Evolutionary conservation across 768 basidiomycete species (phyloP), one percentile per base, ranked within the genome.

Genomic region (Lepiota venenata): DNA sequence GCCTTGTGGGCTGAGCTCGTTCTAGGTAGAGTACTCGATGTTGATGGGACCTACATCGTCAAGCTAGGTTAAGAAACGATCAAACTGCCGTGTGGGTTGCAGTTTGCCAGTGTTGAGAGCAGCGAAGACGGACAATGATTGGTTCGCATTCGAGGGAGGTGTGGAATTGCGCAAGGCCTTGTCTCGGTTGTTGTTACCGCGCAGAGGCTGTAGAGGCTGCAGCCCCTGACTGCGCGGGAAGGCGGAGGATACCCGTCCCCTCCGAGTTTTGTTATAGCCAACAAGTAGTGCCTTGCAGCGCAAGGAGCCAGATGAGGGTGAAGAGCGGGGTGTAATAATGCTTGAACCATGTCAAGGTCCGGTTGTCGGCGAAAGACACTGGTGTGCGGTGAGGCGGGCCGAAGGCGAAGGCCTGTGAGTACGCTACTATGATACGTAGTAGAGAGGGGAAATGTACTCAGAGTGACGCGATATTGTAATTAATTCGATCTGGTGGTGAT

Each of bases 211-310:
- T 9, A 22, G 38, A 20, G n/a, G 14, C 3, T n/a, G 37, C 18
- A 43, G 43, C 25, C 44, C 21, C 29, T 35, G 11, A 47, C 47
- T 45, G 47, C 52, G 52, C 52, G 38, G 47, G 38, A 14, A 36
- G 2, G 21, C 16, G 11, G 20, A 27, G 16, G 45, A 27, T 21
- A 46, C 36, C 16, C 21, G 21, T 27, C 5, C 35, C 14, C 4
- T 21, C 50, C 35, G 6, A 29, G 37, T 21, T 37, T 36, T 41
- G 42, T 37, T 52, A 36, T n/a, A 36, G 35, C 94, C 94, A 98
- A 71, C 95, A 98, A n/a, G n/a, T n/a, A 56, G 98, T 94, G 15
- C 91, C 91, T 59, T 98, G 96, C 0, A 98, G 76, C 0, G 92
- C 95, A 52, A 98, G 78, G 3, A 98, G 84, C 14, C 96, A 88